phyloP scores from a whole-genome alignment of 164 flowering plant species.

The Berberis thunbergii region DNA sequence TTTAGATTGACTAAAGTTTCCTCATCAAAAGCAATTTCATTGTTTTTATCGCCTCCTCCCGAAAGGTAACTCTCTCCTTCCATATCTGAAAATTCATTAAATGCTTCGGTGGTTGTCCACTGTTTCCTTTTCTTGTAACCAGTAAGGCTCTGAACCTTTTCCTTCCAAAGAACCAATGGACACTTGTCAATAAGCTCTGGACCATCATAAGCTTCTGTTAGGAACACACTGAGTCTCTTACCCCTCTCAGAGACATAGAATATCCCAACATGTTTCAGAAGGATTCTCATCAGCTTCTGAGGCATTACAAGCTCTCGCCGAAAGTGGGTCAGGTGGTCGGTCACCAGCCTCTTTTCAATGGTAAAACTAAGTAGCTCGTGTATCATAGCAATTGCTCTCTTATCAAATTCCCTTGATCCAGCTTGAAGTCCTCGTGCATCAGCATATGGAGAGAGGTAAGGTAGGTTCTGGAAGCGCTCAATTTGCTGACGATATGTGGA shows the following conservation, averaged over 20 bases:
- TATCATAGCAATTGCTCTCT: constrained; percentile 86
- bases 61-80: constrained; percentile 32
- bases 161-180: constrained; percentile 83
- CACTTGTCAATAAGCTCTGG: constrained; percentile 67
- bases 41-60: constrained; percentile 24
- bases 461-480: constrained; percentile 67
- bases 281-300: constrained; percentile 82
- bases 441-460: constrained; percentile 87
- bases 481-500: constrained; percentile 51
- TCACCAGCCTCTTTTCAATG: constrained; percentile 70
- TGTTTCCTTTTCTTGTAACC: constrained; percentile 67
- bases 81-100: constrained; percentile 44
- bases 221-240: constrained; percentile 71
- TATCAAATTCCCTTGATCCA: constrained; percentile 79
- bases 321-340: constrained; percentile 85
- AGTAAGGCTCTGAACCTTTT: constrained; percentile 47
- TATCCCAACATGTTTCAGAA: constrained; percentile 83
- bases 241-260: constrained; percentile 97
- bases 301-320: constrained; percentile 77
- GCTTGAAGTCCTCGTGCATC: constrained; percentile 64
- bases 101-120: constrained; percentile 25
- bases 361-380: constrained; percentile 90
- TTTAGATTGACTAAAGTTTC: constrained; percentile 24
- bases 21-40: constrained; percentile 19
- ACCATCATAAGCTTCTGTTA: constrained; percentile 86